Conservation (phyloP, 2,329 filamentous ascomycete genomes). For the Trichoderma brevicompactum region DNA sequence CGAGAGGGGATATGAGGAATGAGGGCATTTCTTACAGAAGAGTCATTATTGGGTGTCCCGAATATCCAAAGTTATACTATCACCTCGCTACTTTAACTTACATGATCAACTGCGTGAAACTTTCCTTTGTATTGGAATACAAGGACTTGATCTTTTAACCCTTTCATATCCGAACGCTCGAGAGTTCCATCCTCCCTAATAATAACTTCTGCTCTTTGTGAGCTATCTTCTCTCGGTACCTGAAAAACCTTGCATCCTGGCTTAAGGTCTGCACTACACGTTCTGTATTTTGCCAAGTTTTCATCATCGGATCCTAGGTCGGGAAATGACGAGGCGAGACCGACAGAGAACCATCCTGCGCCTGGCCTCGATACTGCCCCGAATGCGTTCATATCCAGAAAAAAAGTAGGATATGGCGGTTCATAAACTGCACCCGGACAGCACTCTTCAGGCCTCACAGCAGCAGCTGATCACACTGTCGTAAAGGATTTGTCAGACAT, state of each 20-base stretch:
- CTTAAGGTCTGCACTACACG: slow-evolving; percentile 46
- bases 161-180: slow-evolving; percentile 37
- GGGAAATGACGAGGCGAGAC: slow-evolving; percentile 59
- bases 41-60: background rate
- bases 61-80: background rate
- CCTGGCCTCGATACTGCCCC: slow-evolving; percentile 27
- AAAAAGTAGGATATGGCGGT: background rate
- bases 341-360: slow-evolving; percentile 57
- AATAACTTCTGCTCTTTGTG: slow-evolving; percentile 44
- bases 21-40: slow-evolving; percentile 62
- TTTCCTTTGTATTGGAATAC: slow-evolving; percentile 67
- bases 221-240: slow-evolving; percentile 48
- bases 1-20: slow-evolving; percentile 68
- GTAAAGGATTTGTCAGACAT: background rate
- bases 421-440: background rate
- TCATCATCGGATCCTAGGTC: slow-evolving; percentile 51
- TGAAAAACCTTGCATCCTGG: slow-evolving; percentile 65
- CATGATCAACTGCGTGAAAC: slow-evolving; percentile 71
- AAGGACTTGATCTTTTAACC: slow-evolving; percentile 63
- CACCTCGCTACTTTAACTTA: slow-evolving; percentile 43
- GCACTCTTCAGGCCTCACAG: background rate
- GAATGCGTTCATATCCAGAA: slow-evolving; percentile 36
- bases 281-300: slow-evolving; percentile 44
- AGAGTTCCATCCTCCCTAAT: slow-evolving; percentile 42
- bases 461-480: too few relatives aligned